Conservation (phyloP, 306 rosid genomes). For the Mucuna pruriens region DNA sequence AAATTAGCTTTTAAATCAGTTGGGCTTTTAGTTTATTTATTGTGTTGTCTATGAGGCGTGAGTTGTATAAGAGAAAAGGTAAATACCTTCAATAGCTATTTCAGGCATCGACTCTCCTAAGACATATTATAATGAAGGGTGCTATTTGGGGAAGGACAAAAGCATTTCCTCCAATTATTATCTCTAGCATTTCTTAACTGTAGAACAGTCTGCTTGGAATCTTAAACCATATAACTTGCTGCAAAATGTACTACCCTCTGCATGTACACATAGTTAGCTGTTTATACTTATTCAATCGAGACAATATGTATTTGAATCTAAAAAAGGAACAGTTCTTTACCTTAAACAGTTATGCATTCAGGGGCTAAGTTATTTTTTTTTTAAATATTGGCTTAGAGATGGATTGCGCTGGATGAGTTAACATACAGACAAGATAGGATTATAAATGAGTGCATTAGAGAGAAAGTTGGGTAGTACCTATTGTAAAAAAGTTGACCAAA, state of each 20-base stretch:
- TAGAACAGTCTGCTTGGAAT: not conserved
- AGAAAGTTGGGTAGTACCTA: too few relatives aligned
- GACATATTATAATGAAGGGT: not conserved
- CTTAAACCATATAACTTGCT: not conserved
- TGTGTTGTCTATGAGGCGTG: not conserved
- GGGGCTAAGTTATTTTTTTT: not conserved
- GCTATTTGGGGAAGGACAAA: not conserved
- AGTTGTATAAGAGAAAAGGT: not conserved
- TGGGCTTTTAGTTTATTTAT: not conserved
- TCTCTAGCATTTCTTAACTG: not conserved
- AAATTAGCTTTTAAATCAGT: not conserved
- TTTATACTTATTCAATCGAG: too few relatives aligned
- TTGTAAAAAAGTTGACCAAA: too few relatives aligned
- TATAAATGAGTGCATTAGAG: too few relatives aligned
- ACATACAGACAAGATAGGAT: too few relatives aligned
- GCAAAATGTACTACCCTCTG: not conserved
- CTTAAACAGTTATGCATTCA: not conserved
- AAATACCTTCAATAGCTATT: not conserved
- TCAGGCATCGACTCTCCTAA: not conserved
- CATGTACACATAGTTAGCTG: not conserved
- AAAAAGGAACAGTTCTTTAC: not conserved
- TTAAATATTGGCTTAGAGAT: too few relatives aligned
- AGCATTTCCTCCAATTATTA: not conserved
- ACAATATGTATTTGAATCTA: not conserved
- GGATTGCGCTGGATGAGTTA: too few relatives aligned